Conservation (phyloP, 192 early-diverging fungal genomes). For the Gamsiella multidivaricata region DNA sequence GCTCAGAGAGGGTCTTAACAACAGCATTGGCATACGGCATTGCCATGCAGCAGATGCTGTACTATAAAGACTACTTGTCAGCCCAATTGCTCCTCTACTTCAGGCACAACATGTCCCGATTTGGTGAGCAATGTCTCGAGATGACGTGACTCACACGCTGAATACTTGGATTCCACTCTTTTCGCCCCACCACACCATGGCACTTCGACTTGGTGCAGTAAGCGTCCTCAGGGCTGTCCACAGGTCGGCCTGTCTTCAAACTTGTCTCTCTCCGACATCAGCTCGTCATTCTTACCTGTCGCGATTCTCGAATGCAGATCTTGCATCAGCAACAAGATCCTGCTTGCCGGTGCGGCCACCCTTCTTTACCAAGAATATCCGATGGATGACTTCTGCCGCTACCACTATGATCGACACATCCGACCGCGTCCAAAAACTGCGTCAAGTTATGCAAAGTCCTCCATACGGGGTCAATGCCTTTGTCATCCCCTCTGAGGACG, state of each 20-base stretch:
- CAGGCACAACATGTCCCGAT: not conserved
- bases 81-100: too few species aligned
- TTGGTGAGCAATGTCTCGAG: constrained; percentile 11
- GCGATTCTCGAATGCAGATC: not conserved
- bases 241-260: not conserved
- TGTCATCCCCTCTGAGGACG: constrained; percentile 94
- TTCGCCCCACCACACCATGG: not conserved
- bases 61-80: too few species aligned
- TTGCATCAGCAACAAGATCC: too few species aligned
- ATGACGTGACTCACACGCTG: not conserved
- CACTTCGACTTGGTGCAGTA: constrained; percentile 1
- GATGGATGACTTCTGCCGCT: constrained; percentile 9
- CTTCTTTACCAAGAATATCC: not conserved
- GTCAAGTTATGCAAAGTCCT: constrained; percentile 31
- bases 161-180: not conserved
- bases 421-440: constrained; percentile 22
- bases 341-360: not conserved
- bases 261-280: not conserved
- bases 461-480: constrained; percentile 32
- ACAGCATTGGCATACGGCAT: too few species aligned
- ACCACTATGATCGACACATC: constrained; percentile 19
- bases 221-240: not conserved
- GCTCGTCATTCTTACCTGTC: not conserved
- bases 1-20: too few species aligned
- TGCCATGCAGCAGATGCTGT: too few species aligned